Evolutionary conservation across 768 basidiomycete genomes (phyloP), one percentile per base, ranked within the genome.

Genomic region (Amanita thiersii): DNA sequence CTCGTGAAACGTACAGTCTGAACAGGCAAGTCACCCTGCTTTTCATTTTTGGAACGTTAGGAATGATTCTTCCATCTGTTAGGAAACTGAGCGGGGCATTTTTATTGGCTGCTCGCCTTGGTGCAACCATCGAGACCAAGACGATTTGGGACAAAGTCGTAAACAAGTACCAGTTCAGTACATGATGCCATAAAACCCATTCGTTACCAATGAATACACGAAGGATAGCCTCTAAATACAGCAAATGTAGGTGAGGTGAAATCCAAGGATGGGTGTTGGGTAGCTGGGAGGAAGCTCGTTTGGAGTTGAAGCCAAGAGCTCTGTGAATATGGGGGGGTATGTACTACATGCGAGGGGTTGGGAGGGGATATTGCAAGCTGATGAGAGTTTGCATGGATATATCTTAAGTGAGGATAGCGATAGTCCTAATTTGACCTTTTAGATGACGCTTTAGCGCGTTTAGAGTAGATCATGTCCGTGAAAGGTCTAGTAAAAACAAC

Each of bases 1-100:
- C 94, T 0, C 66, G 77, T 44, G 93, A 98, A 64, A 97, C 94
- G 1, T 97, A 97, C 59, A 90, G 87, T 58, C 63, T 97, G 40
- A 98, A 99, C 58, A 66, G 91, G 84, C 82, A 47, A 43, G 74
- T 50, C 9, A 10, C 18, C 24, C 31, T 33, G 23, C 40, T 8
- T 29, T 29, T 34, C 24, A 18, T 14, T 20, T 7, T 42, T 14
- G n/a, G 15, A 11, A 30, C 45, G 19, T 24, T 37, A 28, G 26
- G 24, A 9, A 12, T 35, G 23, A 39, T 32, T 5, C 15, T 20
- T 2, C n/a, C n/a, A n/a, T n/a, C n/a, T n/a, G 44, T 3, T 52
- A 83, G 86, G 54, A 91, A 90, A 69, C 51, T 90, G 54, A 87
- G 86, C 47, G 86, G 87, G 0, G 77, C 82, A 3, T 89, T 90